These are phyloP conservation scores for Tetraselmis striata DNA, from an alignment of 139 green algal species.

Conservation along the genomic window DNA sequence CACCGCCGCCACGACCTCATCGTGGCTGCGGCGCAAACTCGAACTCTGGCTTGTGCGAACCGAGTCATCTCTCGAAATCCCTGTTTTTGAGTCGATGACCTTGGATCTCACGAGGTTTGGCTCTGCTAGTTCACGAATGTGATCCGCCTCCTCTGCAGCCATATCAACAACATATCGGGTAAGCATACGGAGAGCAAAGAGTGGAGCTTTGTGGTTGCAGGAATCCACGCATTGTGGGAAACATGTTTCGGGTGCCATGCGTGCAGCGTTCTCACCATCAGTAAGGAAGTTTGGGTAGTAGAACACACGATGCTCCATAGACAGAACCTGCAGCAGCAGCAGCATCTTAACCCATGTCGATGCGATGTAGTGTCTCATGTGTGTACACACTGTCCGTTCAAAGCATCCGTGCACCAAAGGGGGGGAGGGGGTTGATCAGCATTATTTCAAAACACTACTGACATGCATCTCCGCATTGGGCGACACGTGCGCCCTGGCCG, in stretches of 20 bases:
- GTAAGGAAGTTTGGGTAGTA: background rate
- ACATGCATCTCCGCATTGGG: too few relatives aligned
- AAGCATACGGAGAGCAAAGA: background rate
- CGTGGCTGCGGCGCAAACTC: conserved; percentile 30
- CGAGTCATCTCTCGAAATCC: conserved; percentile 18
- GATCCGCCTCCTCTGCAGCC: conserved; percentile 34
- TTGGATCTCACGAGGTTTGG: conserved; percentile 19
- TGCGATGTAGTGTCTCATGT: too few relatives aligned
- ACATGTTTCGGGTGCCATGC: background rate
- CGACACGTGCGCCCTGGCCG: too few relatives aligned
- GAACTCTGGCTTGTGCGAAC: conserved; percentile 35
- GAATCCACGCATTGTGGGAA: background rate
- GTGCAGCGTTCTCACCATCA: too few relatives aligned
- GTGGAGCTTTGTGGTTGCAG: background rate
- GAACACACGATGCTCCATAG: background rate
- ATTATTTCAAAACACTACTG: too few relatives aligned
- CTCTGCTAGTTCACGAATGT: conserved; percentile 22
- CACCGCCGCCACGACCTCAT: conserved; percentile 23
- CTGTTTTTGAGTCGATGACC: conserved; percentile 35
- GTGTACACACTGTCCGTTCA: too few relatives aligned
- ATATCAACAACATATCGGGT: too few relatives aligned
- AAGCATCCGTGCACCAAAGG: too few relatives aligned
- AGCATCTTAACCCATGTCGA: too few relatives aligned
- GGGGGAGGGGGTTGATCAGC: too few relatives aligned
- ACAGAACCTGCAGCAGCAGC: too few relatives aligned